These are phyloP conservation scores for Lavandula angustifolia DNA, from an alignment of 257 asterid species.

Conservation along the genomic window DNA sequence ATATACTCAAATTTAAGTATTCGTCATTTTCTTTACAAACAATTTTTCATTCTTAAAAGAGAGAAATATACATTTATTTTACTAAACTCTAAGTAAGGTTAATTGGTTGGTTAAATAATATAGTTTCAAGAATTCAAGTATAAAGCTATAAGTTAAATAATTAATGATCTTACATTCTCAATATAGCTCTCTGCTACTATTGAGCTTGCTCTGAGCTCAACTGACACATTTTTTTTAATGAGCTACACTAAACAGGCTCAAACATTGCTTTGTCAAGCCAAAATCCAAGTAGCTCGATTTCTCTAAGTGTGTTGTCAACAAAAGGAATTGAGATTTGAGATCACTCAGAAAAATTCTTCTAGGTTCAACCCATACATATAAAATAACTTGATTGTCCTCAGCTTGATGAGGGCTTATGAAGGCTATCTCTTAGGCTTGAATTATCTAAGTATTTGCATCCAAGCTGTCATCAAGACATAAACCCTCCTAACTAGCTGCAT, in stretches of 20 bases:
- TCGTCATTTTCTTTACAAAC: not conserved
- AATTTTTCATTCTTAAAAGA: not conserved
- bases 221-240: no score
- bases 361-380: constrained; percentile 2
- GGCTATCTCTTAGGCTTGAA: not conserved
- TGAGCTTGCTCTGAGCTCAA: not conserved
- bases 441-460: not conserved
- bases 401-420: not conserved
- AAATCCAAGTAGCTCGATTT: no score
- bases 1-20: no score
- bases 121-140: no score
- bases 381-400: not conserved
- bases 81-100: no score
- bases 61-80: no score
- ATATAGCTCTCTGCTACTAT: not conserved
- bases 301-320: not conserved
- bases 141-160: no score
- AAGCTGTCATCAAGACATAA: constrained; percentile 18
- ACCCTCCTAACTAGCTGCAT: constrained; percentile 12
- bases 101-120: no score
- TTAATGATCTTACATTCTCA: not conserved
- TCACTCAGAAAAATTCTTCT: not conserved
- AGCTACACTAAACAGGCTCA: no score
- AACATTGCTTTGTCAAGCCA: no score
- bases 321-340: not conserved